Conservation (phyloP, 1,139 yeast species). For the Suhomyces bokatorum region DNA sequence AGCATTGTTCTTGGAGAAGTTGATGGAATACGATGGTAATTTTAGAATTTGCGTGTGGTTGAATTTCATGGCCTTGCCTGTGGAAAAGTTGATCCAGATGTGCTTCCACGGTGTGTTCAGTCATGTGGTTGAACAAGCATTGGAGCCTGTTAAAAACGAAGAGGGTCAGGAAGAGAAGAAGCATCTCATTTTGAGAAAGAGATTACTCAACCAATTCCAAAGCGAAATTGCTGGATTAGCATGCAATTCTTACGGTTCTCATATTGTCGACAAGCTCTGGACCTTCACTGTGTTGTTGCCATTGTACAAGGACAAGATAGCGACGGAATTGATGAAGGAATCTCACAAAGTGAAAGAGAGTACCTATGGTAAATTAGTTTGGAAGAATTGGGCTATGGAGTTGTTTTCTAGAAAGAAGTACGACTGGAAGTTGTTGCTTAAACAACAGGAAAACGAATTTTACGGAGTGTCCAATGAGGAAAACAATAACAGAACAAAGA, state of each 20-base stretch:
- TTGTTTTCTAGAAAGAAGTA: slow-evolving; percentile 67
- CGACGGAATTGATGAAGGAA: slow-evolving; percentile 61
- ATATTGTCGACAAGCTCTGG: slow-evolving; percentile 85
- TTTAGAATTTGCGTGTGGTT: slow-evolving; percentile 61
- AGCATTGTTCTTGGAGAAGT: slow-evolving; percentile 68
- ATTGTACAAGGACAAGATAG: slow-evolving; percentile 84
- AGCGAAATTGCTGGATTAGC: slow-evolving; percentile 58
- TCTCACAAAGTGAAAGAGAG: slow-evolving; percentile 77
- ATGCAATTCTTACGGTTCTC: slow-evolving; percentile 90
- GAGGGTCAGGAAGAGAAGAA: slow-evolving; percentile 40
- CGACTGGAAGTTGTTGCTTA: slow-evolving; percentile 80
- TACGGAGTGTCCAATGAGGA: slow-evolving; percentile 27
- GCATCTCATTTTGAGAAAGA: slow-evolving; percentile 58
- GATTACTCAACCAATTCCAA: slow-evolving; percentile 67
- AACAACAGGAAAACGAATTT: slow-evolving; percentile 64
- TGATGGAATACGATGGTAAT: slow-evolving; percentile 63
- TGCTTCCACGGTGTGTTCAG: slow-evolving; percentile 87
- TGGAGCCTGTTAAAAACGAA: slow-evolving; percentile 36
- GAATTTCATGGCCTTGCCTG: slow-evolving; percentile 59
- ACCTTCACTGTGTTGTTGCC: slow-evolving; percentile 72
- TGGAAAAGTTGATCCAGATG: slow-evolving; percentile 63
- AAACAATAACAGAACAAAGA: slow-evolving; percentile 27
- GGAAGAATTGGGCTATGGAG: slow-evolving; percentile 95
- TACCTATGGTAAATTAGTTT: slow-evolving; percentile 83
- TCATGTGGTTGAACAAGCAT: slow-evolving; percentile 71